Conservation (phyloP, 73 alveolate genomes). For the Strombidium stylifer region DNA sequence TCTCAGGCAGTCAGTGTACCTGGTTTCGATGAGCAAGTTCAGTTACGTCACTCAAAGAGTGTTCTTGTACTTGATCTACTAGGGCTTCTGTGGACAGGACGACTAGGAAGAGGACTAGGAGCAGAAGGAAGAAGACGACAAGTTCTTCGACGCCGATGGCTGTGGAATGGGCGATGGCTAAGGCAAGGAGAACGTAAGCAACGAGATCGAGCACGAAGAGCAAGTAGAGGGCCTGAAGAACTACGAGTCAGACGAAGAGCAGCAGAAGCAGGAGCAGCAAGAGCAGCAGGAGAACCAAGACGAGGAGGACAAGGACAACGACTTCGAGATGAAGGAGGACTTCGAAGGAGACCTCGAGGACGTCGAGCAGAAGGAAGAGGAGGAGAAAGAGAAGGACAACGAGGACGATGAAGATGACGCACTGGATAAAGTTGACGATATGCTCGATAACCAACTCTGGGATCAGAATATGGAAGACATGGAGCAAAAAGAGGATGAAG, state of each 20-base stretch:
- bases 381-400: conserved; percentile 50
- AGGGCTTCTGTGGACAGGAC: conserved; percentile 67
- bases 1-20: conserved; percentile 4
- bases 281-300: conserved; percentile 41
- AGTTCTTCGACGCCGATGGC: conserved; percentile 66
- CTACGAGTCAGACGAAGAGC: conserved; percentile 56
- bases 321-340: conserved; percentile 54
- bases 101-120: conserved; percentile 50
- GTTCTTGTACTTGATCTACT: conserved; percentile 37
- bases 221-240: conserved; percentile 58
- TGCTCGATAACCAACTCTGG: conserved; percentile 54
- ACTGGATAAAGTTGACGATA: conserved; percentile 45
- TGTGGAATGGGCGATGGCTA: conserved; percentile 73
- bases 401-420: conserved; percentile 52
- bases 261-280: conserved; percentile 41
- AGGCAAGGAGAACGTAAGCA: conserved; percentile 67
- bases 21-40: conserved; percentile 49
- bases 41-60: conserved; percentile 31
- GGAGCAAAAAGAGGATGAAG: conserved; percentile 58
- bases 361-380: conserved; percentile 49
- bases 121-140: conserved; percentile 44
- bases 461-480: conserved; percentile 27
- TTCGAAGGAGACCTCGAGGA: conserved; percentile 50
- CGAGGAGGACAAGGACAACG: conserved; percentile 44
- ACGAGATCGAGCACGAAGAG: conserved; percentile 67